Conservation (phyloP, 352 stramenopile species). For the Saprolegnia parasitica region DNA sequence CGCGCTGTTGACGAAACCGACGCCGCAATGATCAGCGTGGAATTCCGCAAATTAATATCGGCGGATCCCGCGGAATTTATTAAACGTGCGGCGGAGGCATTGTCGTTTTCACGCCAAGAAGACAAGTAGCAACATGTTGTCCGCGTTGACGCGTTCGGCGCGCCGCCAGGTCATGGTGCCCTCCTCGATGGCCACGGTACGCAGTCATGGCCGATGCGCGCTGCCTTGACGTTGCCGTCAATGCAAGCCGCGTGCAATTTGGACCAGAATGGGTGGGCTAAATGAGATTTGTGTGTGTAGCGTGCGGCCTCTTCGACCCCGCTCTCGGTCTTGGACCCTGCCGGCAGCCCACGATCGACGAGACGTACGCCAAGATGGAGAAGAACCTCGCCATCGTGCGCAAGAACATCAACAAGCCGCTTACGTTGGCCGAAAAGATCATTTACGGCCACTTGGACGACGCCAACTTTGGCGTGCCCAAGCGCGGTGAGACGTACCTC, state of each 20-base stretch:
- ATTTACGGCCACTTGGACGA: constrained; percentile 93
- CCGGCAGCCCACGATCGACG: constrained; percentile 89
- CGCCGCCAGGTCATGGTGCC: background rate
- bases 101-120: background rate
- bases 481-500: constrained; percentile 89
- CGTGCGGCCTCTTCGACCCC: constrained; percentile 52
- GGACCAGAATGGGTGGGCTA: background rate
- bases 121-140: constrained; percentile 5
- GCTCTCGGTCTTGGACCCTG: constrained; percentile 86
- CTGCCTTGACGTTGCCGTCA: background rate
- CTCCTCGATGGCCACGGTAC: background rate
- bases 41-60: constrained; percentile 1
- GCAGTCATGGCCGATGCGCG: background rate
- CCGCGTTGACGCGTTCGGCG: constrained; percentile 1
- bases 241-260: background rate
- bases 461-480: constrained; percentile 59
- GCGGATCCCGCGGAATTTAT: background rate
- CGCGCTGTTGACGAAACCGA: background rate
- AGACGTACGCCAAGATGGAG: constrained; percentile 91
- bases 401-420: constrained; percentile 85
- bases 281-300: constrained; percentile 12
- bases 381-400: constrained; percentile 85
- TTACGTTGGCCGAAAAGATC: constrained; percentile 93
- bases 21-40: background rate
- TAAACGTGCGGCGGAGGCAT: background rate